Percentiles rank a stretch among this genome's conserved stretches.
These are phyloP conservation scores for Pyrenula massariospora DNA, from an alignment of 495 filamentous ascomycete species.

Conservation along the genomic window DNA sequence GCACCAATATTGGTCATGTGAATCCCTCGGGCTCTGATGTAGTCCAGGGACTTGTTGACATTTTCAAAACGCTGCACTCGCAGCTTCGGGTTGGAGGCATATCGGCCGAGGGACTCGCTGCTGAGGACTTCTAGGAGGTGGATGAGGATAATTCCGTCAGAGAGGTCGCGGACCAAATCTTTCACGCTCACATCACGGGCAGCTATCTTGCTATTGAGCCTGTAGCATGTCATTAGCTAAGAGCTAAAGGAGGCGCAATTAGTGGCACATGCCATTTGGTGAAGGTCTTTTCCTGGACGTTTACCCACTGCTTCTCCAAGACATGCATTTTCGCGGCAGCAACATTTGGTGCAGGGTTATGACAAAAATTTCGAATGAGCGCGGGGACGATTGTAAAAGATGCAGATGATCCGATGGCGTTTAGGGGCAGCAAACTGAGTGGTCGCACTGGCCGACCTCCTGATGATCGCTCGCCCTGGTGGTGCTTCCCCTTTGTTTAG, in stretches of 20 bases:
- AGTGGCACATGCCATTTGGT: conserved; percentile 69
- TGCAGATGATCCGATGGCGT: no score
- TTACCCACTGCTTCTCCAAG: conserved; percentile 85
- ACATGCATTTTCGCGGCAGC: conserved; percentile 39
- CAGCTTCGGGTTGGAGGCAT: conserved; percentile 89
- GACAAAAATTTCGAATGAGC: background rate
- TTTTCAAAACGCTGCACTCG: conserved; percentile 98
- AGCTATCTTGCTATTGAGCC: conserved; percentile 91
- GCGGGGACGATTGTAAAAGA: background rate
- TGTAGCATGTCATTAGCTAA: conserved; percentile 15
- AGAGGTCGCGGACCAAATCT: conserved; percentile 77
- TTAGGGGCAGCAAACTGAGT: background rate
- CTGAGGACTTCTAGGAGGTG: conserved; percentile 94
- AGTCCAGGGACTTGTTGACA: conserved; percentile 89
- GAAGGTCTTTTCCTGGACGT: conserved; percentile 98
- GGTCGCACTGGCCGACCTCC: background rate
- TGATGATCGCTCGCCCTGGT: background rate
- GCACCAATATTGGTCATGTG: conserved; percentile 98
- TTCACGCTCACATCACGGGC: conserved; percentile 61
- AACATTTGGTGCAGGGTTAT: conserved; percentile 1
- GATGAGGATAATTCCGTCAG: conserved; percentile 88
- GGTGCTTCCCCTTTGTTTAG: background rate
- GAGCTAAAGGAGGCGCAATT: background rate
- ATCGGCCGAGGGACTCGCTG: conserved; percentile 85
- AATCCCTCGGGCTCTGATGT: conserved; percentile 80